A percentile compares a stretch with the other conserved stretches of the same genome.
Evolutionary conservation across 2,329 filamentous ascomycete genomes (phyloP).

Genomic region (Phyllosticta capitalensis): DNA sequence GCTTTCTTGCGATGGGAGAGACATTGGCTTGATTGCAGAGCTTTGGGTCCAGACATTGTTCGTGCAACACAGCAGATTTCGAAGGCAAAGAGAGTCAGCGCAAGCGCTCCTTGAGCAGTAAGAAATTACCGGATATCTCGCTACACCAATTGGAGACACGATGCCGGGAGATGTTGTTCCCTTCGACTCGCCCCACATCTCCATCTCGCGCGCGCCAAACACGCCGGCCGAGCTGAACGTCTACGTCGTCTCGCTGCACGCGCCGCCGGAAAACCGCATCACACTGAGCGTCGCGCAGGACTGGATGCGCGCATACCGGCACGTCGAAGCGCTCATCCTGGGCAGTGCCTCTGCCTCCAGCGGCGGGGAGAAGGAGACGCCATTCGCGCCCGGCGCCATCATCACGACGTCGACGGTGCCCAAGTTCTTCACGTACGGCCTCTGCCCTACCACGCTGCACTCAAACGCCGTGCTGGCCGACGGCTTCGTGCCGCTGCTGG

Average conservation of each 20-base stretch:
- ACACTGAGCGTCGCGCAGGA: conserved; percentile 43
- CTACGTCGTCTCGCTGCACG: conserved; percentile 46
- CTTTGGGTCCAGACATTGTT: no score
- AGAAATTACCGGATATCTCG: no score
- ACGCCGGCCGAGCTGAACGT: conserved; percentile 20
- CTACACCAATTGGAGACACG: background rate
- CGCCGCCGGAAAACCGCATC: conserved; percentile 45
- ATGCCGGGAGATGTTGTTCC: background rate
- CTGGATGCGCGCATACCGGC: conserved; percentile 41
- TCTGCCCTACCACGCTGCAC: conserved; percentile 28
- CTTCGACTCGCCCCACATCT: background rate
- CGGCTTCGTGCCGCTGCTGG: conserved; percentile 46
- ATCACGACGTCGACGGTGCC: conserved; percentile 44
- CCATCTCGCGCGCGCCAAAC: background rate
- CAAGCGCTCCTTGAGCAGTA: no score
- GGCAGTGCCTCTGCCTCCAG: no score
- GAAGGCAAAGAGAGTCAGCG: no score
- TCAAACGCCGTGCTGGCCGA: conserved; percentile 41
- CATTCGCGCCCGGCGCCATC: conserved; percentile 17
- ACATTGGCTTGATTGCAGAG: no score
- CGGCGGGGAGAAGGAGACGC: conserved; percentile 33
- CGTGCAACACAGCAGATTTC: no score
- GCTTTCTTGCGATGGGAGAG: no score
- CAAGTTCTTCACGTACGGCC: conserved; percentile 36
- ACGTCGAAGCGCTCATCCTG: conserved; percentile 39